Evolutionary conservation across 2,329 filamentous ascomycete species (phyloP).

Genomic region (Volutella citrinella): DNA sequence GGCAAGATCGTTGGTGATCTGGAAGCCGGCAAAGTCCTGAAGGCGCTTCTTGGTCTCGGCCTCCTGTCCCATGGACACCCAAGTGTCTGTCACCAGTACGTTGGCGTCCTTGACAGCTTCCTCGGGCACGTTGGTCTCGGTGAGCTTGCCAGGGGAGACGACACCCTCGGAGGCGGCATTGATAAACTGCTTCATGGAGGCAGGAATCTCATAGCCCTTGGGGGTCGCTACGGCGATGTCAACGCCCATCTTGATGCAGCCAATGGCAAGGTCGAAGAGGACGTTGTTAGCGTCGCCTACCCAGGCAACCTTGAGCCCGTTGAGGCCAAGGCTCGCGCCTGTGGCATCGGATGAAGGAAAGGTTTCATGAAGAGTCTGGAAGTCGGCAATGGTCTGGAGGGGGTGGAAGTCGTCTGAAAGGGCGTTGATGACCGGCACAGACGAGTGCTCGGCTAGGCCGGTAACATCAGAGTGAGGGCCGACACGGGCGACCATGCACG

Average conservation of each 20-base stretch:
- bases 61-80: conserved; percentile 98
- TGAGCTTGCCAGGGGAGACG: conserved; percentile 60
- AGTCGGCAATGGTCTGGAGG: conserved; percentile 90
- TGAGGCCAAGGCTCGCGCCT: conserved; percentile 58
- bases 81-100: conserved; percentile 92
- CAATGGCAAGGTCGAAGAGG: conserved; percentile 88
- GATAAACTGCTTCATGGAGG: conserved; percentile 71
- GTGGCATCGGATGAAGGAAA: conserved; percentile 51
- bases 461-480: conserved; percentile 73
- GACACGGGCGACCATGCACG: conserved; percentile 77
- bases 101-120: conserved; percentile 84
- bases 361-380: conserved; percentile 81
- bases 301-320: conserved; percentile 91
- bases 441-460: conserved; percentile 67
- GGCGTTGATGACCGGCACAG: conserved; percentile 81
- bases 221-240: conserved; percentile 86
- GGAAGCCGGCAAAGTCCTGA: conserved; percentile 82
- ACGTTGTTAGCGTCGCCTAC: conserved; percentile 97
- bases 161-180: conserved; percentile 56
- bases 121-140: conserved; percentile 76
- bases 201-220: conserved; percentile 76
- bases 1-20: conserved; percentile 84
- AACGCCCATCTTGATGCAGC: conserved; percentile 81
- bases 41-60: conserved; percentile 74
- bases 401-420: conserved; percentile 91